Evolutionary conservation across 2,329 filamentous ascomycete species (phyloP), one percentile per base, ranked within the genome.

Genomic region (Talaromyces pinophilus): DNA sequence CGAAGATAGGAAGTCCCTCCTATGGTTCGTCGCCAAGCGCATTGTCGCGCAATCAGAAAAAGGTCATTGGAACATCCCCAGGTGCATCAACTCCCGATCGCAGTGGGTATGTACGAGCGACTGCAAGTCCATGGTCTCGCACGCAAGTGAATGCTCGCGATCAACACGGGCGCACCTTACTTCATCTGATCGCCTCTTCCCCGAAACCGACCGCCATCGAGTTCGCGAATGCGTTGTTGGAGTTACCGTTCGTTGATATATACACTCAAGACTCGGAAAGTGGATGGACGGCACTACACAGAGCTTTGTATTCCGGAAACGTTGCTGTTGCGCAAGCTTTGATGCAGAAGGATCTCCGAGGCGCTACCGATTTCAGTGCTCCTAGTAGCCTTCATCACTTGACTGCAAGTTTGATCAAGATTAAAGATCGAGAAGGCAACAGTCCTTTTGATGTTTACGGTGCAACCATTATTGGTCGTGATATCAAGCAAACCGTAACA

Each of bases 391-490:
- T 86, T 19, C 80, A 84, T 22, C 83, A 87, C 70, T 87, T 87
- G 72, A 86, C 89, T 38, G 89, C 90, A 10, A 90, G 89, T 33
- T 81, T 98, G 50, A 93, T 97, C 73, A 97, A 96, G 81, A 92
- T 95, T 62, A 99, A 98, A 77, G 95, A 99, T 74, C 88, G 91
- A 67, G 95, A 98, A 79, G 94, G 94, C 10, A 93, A 96, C 74
- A 96, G 93, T 70, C 94, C 95, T 0, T 94, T 98, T 71, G 95
- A 98, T 76, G 81, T 99, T 11, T 98, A 96, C 73, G 91, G 92
- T 69, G 88, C 91, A 46, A 97, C 92, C 0, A 95, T 97, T 71
- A 89, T 90, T 60, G 86, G 91, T 65, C 87, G 91, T n/a, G 87
- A 86, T n/a, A 76, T 92, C 17, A 84, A 85, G 65, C 76, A 73